Percentiles rank a stretch among this genome's conserved stretches.
These are phyloP conservation scores for Naganishia kalamii DNA, from an alignment of 768 basidiomycete species.

Conservation along the genomic window DNA sequence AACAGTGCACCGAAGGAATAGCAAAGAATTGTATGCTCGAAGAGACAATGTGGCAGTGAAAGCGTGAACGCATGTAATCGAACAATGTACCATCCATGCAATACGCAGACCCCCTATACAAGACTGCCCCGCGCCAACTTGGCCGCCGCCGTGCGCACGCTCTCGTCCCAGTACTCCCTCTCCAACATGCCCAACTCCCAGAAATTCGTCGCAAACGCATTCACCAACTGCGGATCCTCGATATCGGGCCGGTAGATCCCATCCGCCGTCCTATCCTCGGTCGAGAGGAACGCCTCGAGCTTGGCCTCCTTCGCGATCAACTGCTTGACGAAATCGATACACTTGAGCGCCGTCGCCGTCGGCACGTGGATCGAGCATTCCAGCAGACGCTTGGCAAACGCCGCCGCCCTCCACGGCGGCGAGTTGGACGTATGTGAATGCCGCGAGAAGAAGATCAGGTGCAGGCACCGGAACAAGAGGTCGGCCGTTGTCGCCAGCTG, in stretches of 20 bases:
- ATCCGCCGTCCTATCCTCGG: conserved; percentile 75
- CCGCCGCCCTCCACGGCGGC: conserved; percentile 71
- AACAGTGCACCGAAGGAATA: not conserved
- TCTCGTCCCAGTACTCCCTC: conserved; percentile 54
- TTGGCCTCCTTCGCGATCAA: conserved; percentile 71
- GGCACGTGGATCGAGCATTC: conserved; percentile 76
- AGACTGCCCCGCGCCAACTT: conserved; percentile 36
- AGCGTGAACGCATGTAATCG: not conserved
- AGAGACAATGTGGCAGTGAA: not conserved
- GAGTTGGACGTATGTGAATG: conserved; percentile 52
- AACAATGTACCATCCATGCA: not conserved
- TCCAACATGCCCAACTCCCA: conserved; percentile 71
- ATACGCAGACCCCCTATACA: not conserved
- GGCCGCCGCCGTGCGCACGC: conserved; percentile 61
- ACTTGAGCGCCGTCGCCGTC: conserved; percentile 57
- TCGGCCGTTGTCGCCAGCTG: conserved; percentile 44
- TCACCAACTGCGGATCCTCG: conserved; percentile 64
- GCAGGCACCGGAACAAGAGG: conserved; percentile 78
- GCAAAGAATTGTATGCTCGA: not conserved
- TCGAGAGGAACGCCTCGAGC: conserved; percentile 74
- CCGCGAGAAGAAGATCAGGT: conserved; percentile 72
- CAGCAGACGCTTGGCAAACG: conserved; percentile 89
- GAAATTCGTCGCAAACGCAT: conserved; percentile 68
- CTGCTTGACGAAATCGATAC: conserved; percentile 65
- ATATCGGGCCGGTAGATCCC: conserved; percentile 79